These are phyloP conservation scores for Leptographium wingfieldii DNA, from an alignment of 2,329 filamentous ascomycete species.

Conservation along the genomic window DNA sequence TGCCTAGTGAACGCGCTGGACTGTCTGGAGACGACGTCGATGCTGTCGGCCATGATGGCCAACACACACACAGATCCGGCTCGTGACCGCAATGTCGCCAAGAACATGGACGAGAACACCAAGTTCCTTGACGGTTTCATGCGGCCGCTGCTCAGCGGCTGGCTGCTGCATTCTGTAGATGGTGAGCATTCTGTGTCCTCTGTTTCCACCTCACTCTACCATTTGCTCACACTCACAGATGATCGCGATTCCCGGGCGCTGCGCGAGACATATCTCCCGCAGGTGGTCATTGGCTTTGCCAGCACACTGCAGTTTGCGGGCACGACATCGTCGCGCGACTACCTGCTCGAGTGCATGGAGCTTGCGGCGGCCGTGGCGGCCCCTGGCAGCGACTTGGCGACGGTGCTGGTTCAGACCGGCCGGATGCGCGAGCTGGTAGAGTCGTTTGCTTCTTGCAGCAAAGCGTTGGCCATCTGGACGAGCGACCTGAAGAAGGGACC, in stretches of 20 bases:
- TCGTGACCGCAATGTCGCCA: conserved; percentile 37
- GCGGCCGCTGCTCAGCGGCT: conserved; percentile 49
- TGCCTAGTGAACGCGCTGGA: conserved; percentile 53
- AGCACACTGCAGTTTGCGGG: conserved; percentile 70
- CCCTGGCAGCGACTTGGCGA: conserved; percentile 52
- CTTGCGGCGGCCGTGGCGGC: conserved; percentile 65
- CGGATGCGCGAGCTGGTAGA: conserved; percentile 67
- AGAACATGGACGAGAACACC: conserved; percentile 39
- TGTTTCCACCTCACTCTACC: neutral
- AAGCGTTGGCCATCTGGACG: conserved; percentile 49
- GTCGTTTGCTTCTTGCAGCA: conserved; percentile 64
- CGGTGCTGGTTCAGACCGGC: conserved; percentile 48
- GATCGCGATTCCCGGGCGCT: conserved; percentile 50
- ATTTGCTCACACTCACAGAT: conserved; percentile 24
- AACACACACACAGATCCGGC: conserved; percentile 28
- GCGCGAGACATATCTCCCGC: conserved; percentile 69
- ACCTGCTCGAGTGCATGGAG: conserved; percentile 76
- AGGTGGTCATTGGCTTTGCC: conserved; percentile 74
- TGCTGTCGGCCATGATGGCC: conserved; percentile 39
- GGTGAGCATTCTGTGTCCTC: conserved; percentile 29
- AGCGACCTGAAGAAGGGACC: conserved; percentile 37
- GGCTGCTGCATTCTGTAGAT: conserved; percentile 44
- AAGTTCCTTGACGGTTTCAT: conserved; percentile 43
- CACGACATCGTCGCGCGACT: conserved; percentile 58
- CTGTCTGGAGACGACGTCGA: conserved; percentile 53